Percentiles rank a stretch among this genome's conserved stretches.
Evolutionary conservation across 129 eudicot genomes (phyloP).

Genomic region (carrot (Daucus carota)): DNA sequence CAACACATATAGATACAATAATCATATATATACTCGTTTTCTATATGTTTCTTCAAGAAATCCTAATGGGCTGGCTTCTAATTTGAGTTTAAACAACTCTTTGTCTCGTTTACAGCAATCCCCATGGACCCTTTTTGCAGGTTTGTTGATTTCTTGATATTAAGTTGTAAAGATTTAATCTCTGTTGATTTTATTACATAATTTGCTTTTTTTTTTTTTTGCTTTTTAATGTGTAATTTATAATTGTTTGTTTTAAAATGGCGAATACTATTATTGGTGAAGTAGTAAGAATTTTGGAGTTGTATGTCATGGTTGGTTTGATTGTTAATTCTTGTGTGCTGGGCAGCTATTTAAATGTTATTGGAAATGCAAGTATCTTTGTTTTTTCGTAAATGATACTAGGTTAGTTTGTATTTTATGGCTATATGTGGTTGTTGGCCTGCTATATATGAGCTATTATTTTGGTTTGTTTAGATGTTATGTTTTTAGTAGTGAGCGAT

Average conservation of each 20-base stretch:
- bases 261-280: not conserved
- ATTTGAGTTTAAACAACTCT: not conserved
- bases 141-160: not conserved
- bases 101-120: not conserved
- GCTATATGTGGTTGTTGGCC: not conserved
- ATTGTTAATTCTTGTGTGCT: not conserved
- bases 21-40: not conserved
- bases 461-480: not conserved
- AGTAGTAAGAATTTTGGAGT: not conserved
- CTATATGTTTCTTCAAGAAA: slow-evolving; percentile 7
- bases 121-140: slow-evolving; percentile 4
- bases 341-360: not conserved
- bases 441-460: not conserved
- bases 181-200: not conserved
- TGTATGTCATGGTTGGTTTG: not conserved
- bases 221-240: not conserved
- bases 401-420: not conserved
- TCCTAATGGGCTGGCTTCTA: not conserved
- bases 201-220: too few species aligned
- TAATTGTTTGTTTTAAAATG: not conserved
- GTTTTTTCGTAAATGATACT: not conserved
- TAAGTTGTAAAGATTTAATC: not conserved
- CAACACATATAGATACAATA: not conserved
- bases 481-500: not conserved
- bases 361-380: not conserved